phyloP scores from a whole-genome alignment of 352 stramenopile species.

The Detonula confervacea region DNA sequence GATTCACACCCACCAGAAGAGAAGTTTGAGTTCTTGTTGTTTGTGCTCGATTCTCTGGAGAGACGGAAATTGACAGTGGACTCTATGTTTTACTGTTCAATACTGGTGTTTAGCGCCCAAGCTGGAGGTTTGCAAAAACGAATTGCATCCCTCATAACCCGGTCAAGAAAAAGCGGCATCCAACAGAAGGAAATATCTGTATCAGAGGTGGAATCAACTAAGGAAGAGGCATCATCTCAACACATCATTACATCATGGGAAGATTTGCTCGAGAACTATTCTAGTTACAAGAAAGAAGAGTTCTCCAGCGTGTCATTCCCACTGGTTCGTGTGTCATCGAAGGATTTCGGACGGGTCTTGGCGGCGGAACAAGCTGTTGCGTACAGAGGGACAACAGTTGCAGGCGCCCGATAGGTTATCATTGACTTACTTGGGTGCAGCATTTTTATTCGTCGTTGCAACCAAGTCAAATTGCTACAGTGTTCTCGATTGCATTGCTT shows the following conservation, averaged over 20 bases:
- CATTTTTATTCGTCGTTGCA: no score
- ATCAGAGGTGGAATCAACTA: conserved; percentile 24
- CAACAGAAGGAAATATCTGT: conserved; percentile 51
- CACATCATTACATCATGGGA: no score
- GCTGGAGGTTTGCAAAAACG: conserved; percentile 63
- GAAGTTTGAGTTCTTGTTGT: conserved; percentile 77
- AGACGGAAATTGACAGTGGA: conserved; percentile 69
- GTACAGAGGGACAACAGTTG: no score
- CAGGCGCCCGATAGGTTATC: no score
- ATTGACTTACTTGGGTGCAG: no score
- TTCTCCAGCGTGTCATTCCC: conserved; percentile 34
- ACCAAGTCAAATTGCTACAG: no score
- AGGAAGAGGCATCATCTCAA: neutral
- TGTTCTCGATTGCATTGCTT: no score
- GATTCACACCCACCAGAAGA: conserved; percentile 22
- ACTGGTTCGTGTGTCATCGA: conserved; percentile 50
- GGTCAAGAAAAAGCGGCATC: conserved; percentile 30
- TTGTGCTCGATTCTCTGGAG: conserved; percentile 72
- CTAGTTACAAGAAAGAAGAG: conserved; percentile 50
- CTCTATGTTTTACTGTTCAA: conserved; percentile 67
- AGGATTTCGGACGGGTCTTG: conserved; percentile 63
- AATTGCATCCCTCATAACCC: conserved; percentile 62
- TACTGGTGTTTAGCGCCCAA: conserved; percentile 58
- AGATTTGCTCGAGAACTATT: no score
- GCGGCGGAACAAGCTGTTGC: conserved; percentile 63